Conservation (phyloP, 306 rosid species). For the Quercus berberidifolia region DNA sequence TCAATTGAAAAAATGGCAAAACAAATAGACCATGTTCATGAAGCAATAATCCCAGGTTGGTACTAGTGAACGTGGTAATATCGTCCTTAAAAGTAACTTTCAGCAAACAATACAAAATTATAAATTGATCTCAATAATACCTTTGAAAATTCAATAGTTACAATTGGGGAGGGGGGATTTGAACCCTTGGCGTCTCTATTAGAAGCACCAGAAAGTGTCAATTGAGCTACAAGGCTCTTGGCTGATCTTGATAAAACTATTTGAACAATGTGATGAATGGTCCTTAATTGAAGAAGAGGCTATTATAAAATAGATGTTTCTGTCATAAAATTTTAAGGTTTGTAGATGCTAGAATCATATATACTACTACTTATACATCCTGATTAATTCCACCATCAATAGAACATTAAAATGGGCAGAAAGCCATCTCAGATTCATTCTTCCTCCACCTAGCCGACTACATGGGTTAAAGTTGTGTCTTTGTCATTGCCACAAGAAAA, state of each 20-base stretch:
- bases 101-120: background rate
- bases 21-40: background rate
- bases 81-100: background rate
- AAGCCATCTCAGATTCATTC: background rate
- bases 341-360: background rate
- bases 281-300: background rate
- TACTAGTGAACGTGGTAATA: background rate
- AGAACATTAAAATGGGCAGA: background rate
- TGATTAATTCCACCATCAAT: background rate
- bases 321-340: background rate
- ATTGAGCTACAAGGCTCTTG: no score
- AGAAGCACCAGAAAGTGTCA: no score
- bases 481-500: background rate
- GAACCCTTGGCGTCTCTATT: no score
- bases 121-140: background rate
- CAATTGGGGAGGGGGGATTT: no score
- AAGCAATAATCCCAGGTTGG: no score
- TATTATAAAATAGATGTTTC: background rate
- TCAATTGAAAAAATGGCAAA: background rate
- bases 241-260: background rate
- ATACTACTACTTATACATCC: background rate
- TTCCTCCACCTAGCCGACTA: background rate
- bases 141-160: no score
- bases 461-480: background rate
- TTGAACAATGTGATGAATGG: background rate